Conservation (phyloP, 163 green algal genomes). For the Chloromonas sp. region DNA sequence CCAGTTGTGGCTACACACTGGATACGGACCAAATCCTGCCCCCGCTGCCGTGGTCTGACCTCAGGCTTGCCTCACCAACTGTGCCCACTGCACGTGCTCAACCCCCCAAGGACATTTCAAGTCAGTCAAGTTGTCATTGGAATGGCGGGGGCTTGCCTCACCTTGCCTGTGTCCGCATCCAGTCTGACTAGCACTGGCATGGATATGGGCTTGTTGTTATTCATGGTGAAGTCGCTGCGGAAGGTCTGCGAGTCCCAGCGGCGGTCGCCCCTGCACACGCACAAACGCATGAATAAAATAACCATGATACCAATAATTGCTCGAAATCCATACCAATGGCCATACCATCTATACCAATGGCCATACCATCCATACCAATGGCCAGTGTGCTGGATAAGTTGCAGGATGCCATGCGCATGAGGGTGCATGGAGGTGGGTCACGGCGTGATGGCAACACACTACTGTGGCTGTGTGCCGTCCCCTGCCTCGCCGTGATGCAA, state of each 20-base stretch:
- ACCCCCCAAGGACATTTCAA: not conserved
- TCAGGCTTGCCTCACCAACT: not conserved
- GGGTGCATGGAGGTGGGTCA: not conserved
- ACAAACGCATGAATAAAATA: not conserved
- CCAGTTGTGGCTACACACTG: not conserved
- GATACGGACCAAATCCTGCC: not conserved
- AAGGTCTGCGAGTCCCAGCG: constrained; percentile 54
- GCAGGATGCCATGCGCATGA: not conserved
- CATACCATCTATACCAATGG: too few relatives aligned
- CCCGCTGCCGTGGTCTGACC: not conserved
- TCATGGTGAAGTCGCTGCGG: constrained; percentile 13
- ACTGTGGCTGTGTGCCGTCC: not conserved
- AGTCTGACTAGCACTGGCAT: constrained; percentile 44
- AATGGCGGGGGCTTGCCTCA: not conserved
- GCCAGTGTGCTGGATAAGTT: too few relatives aligned
- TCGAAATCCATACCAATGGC: too few relatives aligned
- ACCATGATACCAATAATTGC: not conserved
- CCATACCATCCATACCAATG: too few relatives aligned
- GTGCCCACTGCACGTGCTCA: not conserved
- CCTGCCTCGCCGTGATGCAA: too few relatives aligned
- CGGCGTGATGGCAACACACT: not conserved
- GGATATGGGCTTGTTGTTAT: constrained; percentile 24
- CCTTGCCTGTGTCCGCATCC: constrained; percentile 48
- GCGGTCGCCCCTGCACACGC: constrained; percentile 25
- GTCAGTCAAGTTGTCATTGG: not conserved